Evolutionary conservation across 352 stramenopile species (phyloP).

Genomic region (Thalassiosira exigua): DNA sequence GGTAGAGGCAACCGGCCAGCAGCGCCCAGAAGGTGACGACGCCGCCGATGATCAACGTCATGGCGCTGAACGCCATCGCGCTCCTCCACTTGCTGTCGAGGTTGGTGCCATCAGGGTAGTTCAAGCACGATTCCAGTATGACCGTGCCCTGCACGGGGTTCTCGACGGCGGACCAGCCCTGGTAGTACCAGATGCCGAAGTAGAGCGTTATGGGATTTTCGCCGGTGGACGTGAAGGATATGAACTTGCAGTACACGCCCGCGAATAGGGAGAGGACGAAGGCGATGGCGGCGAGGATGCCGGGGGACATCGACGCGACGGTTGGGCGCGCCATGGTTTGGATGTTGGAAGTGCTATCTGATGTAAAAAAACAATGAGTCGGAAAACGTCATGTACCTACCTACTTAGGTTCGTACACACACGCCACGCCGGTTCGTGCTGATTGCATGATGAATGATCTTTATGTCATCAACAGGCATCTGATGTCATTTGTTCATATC

Average conservation of each 20-base stretch:
- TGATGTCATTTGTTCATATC: no score
- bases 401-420: no score
- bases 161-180: constrained; percentile 1
- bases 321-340: not conserved
- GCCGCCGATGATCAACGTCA: constrained; percentile 36
- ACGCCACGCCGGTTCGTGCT: no score
- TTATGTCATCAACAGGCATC: no score
- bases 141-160: not conserved
- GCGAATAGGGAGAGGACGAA: constrained; percentile 19
- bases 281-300: constrained; percentile 17
- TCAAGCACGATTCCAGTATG: constrained; percentile 14
- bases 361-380: no score
- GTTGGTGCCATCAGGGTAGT: constrained; percentile 24
- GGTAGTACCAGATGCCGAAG: constrained; percentile 25
- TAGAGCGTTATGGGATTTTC: constrained; percentile 8
- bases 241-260: constrained; percentile 26
- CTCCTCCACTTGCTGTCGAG: constrained; percentile 35
- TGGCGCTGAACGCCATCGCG: constrained; percentile 32
- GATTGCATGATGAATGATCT: no score
- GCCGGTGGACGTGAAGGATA: constrained; percentile 11
- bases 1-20: constrained; percentile 19
- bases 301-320: constrained; percentile 2
- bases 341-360: not conserved
- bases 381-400: no score
- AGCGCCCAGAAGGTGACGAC: constrained; percentile 12